These are phyloP conservation scores for Panicum virgatum DNA, from an alignment of 202 grass and related monocot species.

Conservation along the genomic window DNA sequence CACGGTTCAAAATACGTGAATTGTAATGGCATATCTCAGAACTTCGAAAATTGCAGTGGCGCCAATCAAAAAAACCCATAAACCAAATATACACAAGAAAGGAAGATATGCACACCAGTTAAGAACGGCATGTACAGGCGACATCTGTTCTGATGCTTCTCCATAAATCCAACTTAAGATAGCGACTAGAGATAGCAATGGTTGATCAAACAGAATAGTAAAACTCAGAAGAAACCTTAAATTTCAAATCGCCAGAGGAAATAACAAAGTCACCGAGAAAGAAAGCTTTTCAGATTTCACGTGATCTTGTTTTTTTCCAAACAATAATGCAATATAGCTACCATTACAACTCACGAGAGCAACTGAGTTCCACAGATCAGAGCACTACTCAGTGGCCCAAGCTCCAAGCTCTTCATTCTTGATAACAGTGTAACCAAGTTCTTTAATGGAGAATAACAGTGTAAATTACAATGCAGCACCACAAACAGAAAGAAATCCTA, in stretches of 20 bases:
- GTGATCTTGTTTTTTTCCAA: background rate
- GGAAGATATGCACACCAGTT: background rate
- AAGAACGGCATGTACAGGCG: background rate
- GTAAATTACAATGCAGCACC: slow-evolving; percentile 7
- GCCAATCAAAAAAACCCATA: too few species aligned
- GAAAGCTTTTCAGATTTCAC: background rate
- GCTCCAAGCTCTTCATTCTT: slow-evolving; percentile 26
- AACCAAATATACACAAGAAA: slow-evolving; percentile 10
- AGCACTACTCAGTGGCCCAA: background rate
- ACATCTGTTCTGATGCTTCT: slow-evolving; percentile 12
- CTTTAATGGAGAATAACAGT: background rate
- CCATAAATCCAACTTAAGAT: slow-evolving; percentile 5
- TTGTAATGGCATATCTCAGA: too few species aligned
- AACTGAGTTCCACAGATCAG: slow-evolving; percentile 5
- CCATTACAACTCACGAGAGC: background rate
- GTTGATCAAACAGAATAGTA: background rate
- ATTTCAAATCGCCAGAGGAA: background rate
- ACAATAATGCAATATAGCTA: background rate
- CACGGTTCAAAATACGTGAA: too few species aligned
- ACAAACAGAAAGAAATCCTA: slow-evolving; percentile 11
- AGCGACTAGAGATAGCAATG: background rate
- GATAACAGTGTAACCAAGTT: slow-evolving; percentile 14
- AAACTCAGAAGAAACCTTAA: background rate
- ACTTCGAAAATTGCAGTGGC: too few species aligned
- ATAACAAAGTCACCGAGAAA: background rate